Conservation (phyloP, 78 protist genomes). For the Dictyostelium capitatum region DNA sequence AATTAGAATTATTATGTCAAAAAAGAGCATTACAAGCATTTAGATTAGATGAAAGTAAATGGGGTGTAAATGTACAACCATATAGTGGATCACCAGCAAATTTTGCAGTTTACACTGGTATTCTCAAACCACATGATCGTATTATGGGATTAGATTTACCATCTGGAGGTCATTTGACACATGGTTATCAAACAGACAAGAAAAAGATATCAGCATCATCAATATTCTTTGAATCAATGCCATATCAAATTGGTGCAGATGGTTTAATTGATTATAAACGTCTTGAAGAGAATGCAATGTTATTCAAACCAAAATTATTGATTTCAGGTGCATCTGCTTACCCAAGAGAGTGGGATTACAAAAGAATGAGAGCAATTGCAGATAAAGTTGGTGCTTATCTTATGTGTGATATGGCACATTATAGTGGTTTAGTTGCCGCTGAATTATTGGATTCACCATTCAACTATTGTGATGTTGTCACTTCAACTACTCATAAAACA, state of each 20-base stretch:
- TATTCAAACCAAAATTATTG: conserved; percentile 98
- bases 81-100: conserved; percentile 97
- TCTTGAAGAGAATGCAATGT: conserved; percentile 91
- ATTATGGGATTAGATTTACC: conserved; percentile 99
- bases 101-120: conserved; percentile 96
- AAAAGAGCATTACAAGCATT: conserved; percentile 97
- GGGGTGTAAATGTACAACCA: conserved; percentile 99
- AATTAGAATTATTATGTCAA: conserved; percentile 95
- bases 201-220: conserved; percentile 97
- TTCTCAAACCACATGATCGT: conserved; percentile 98
- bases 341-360: conserved; percentile 98
- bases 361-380: conserved; percentile 74
- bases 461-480: conserved; percentile 97
- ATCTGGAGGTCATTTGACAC: conserved; percentile 98
- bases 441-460: conserved; percentile 89
- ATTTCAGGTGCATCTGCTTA: conserved; percentile 98
- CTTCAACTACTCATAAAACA: conserved; percentile 99
- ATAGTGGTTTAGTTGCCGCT: conserved; percentile 98
- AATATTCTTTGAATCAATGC: conserved; percentile 98
- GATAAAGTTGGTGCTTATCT: conserved; percentile 95
- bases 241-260: conserved; percentile 93
- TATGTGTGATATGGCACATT: conserved; percentile 99
- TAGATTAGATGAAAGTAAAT: conserved; percentile 90
- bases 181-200: conserved; percentile 97
- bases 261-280: conserved; percentile 98